Evolutionary conservation across 305 asterid genomes (phyloP), one percentile per base, ranked within the genome.

Genomic region (Rubia tinctorum): DNA sequence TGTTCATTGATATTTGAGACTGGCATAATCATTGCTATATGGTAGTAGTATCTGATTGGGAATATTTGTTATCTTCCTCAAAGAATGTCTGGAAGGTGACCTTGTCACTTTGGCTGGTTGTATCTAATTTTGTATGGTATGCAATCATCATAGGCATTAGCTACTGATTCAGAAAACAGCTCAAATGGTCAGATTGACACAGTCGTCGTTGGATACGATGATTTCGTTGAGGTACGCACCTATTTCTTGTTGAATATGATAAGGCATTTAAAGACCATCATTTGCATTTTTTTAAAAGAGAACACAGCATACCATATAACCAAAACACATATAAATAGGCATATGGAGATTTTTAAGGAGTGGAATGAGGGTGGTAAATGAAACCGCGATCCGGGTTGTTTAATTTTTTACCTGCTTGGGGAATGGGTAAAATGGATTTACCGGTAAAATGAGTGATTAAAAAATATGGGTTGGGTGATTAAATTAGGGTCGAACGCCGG

Each of bases 201-300:
- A 15, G 82, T 94, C 49, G 80, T 87, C 22, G 93, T 94, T 58
- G 91, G 88, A 74, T 90, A 94, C 51, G 89, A 76, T 76, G 98
- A 95, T 80, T 94, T 94, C 77, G 15, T 94, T 34, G 91, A 89
- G 97, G 99, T 90, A 78, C 11, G 82, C 63, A 47, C 1, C 66
- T 2, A 42, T 23, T 18, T 20, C 66, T 22, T 66, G 7, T 25
- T 37, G 12, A 12, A 27, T 34, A 27, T 44, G 47, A 11, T 34
- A 67, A 71, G 79, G 66, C 56, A 63, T 45, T 25, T n/a, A 58
- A 27, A 34, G 64, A 7, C 34, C 64, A 18, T 11, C 22, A 4
- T 18, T 51, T 30, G 6, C 30, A 20, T 44, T 15, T 4, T 23
- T 4, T 23, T 17, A 25, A 43, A 11, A 23, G 18, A n/a, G 25